These are phyloP conservation scores for Paragyromitra xinjiangensis DNA, from an alignment of 495 filamentous ascomycete genomes.

Conservation along the genomic window DNA sequence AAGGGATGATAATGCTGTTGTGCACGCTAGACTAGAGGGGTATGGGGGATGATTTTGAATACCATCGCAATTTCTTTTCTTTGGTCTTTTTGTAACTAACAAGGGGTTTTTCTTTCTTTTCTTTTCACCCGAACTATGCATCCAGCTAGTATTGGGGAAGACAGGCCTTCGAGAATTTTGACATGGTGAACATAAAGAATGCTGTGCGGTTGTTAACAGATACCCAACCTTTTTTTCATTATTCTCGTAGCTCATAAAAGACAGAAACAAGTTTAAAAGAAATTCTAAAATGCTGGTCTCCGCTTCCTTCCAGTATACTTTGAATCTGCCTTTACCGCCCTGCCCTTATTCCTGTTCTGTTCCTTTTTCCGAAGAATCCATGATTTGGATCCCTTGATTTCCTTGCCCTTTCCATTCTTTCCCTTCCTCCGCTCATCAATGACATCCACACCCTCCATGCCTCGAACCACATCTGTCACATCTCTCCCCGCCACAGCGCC, in stretches of 20 bases:
- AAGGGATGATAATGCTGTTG: slow-evolving; percentile 11
- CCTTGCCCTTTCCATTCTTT: slow-evolving; percentile 64
- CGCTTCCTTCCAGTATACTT: slow-evolving; percentile 93
- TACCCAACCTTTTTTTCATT: slow-evolving; percentile 14
- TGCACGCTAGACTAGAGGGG: slow-evolving; percentile 33
- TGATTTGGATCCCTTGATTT: slow-evolving; percentile 79
- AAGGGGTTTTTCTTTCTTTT: slow-evolving; percentile 15
- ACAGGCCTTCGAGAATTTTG: background rate
- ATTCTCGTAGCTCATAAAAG: background rate
- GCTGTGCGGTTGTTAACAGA: background rate
- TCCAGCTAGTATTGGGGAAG: background rate
- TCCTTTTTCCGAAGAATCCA: slow-evolving; percentile 98
- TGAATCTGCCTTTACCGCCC: slow-evolving; percentile 88
- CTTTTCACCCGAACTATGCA: slow-evolving; percentile 4
- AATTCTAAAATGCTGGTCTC: slow-evolving; percentile 57
- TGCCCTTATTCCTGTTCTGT: slow-evolving; percentile 85
- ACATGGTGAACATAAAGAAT: background rate
- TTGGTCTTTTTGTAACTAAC: slow-evolving; percentile 26
- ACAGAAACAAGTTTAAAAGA: background rate
- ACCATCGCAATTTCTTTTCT: slow-evolving; percentile 42
- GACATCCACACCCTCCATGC: slow-evolving; percentile 88
- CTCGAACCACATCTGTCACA: slow-evolving; percentile 84
- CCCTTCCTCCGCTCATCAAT: slow-evolving; percentile 72
- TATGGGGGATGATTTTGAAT: slow-evolving; percentile 31
- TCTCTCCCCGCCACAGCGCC: slow-evolving; percentile 66